phyloP scores from a whole-genome alignment of 2,329 filamentous ascomycete genomes.

The Alternaria infectoria region DNA sequence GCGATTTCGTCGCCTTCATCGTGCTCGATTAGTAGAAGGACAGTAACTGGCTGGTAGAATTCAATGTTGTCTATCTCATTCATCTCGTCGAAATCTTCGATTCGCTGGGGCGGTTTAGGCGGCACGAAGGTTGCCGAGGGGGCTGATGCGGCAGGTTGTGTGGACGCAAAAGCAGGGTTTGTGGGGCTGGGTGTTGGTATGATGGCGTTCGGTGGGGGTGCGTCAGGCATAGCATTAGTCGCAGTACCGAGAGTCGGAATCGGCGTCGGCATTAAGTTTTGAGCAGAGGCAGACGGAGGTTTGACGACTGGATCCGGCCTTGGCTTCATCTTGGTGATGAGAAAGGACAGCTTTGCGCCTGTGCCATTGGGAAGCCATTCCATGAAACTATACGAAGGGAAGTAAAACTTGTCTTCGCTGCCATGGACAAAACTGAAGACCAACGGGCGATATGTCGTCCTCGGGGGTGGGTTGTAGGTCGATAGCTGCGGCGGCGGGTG shows the following conservation, averaged over 20 bases:
- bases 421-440: constrained; percentile 49
- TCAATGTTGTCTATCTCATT: constrained; percentile 51
- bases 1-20: constrained; percentile 57
- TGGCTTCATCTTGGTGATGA: constrained; percentile 72
- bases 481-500: constrained; percentile 29
- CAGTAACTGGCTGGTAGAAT: constrained; percentile 74
- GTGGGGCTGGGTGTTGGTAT: constrained; percentile 1
- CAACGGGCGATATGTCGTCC: constrained; percentile 51
- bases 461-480: constrained; percentile 50
- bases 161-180: constrained; percentile 19
- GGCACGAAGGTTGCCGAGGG: constrained; percentile 27
- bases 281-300: constrained; percentile 37
- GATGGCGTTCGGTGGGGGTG: constrained; percentile 8
- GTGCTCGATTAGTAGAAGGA: constrained; percentile 61
- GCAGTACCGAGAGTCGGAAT: neutral
- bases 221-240: constrained; percentile 9
- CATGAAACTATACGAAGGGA: constrained; percentile 78
- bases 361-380: constrained; percentile 69
- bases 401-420: constrained; percentile 76
- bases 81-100: constrained; percentile 52
- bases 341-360: constrained; percentile 74
- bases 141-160: constrained; percentile 16
- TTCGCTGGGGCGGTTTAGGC: constrained; percentile 39
- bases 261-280: constrained; percentile 15
- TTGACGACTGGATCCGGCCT: constrained; percentile 49